phyloP scores from a whole-genome alignment of 2,329 filamentous ascomycete genomes.

The Fusarium torreyae region DNA sequence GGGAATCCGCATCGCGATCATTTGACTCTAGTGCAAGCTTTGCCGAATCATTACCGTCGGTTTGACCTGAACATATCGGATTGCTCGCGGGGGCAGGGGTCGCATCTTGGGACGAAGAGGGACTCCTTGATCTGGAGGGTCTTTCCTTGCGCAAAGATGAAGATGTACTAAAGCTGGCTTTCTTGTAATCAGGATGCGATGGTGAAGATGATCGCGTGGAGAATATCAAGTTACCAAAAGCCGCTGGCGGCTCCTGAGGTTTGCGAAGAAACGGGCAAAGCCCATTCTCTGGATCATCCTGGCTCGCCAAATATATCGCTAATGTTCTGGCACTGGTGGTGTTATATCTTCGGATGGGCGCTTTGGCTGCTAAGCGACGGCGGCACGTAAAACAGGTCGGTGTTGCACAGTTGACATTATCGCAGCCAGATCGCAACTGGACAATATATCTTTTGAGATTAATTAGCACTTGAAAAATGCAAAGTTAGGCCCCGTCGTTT shows the following conservation, averaged over 20 bases:
- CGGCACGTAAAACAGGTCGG: constrained; percentile 86
- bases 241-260: constrained; percentile 61
- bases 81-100: not conserved
- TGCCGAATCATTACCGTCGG: not conserved
- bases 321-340: constrained; percentile 85
- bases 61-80: not conserved
- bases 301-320: constrained; percentile 84
- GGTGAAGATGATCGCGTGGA: constrained; percentile 46
- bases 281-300: constrained; percentile 80
- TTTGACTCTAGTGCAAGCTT: not conserved
- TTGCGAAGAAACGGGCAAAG: constrained; percentile 72
- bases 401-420: constrained; percentile 76
- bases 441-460: constrained; percentile 74
- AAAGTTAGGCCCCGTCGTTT: not conserved
- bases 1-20: not conserved
- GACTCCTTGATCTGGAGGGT: constrained; percentile 7
- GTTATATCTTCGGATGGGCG: constrained; percentile 83
- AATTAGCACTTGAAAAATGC: constrained; percentile 22
- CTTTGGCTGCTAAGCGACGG: constrained; percentile 74
- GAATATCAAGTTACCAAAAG: constrained; percentile 65
- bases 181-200: constrained; percentile 41
- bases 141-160: constrained; percentile 20
- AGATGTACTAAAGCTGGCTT: constrained; percentile 15
- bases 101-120: constrained; percentile 16
- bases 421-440: constrained; percentile 88